Conservation (phyloP, 306 rosid genomes). For the Betula pendula region DNA sequence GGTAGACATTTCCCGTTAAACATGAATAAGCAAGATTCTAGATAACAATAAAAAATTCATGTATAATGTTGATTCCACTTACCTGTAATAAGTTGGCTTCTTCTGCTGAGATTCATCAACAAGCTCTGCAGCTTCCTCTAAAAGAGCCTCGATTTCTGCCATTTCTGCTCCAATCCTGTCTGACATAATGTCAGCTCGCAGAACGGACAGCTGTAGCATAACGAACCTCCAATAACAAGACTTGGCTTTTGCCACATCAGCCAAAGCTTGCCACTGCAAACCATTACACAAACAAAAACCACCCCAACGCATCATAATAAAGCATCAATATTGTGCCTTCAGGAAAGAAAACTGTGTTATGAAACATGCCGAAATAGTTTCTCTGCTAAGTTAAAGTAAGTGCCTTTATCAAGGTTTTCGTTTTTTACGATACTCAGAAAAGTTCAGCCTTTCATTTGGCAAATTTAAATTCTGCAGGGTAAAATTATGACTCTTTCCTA, state of each 20-base stretch:
- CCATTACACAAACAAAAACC: slow-evolving; percentile 12
- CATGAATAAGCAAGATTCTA: not conserved
- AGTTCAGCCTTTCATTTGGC: not conserved
- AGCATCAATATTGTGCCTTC: not conserved
- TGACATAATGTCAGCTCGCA: slow-evolving; percentile 76
- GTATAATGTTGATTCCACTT: slow-evolving; percentile 22
- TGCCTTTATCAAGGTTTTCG: not conserved
- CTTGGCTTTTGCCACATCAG: slow-evolving; percentile 75
- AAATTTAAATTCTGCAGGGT: slow-evolving; percentile 1
- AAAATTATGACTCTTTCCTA: not conserved
- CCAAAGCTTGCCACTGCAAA: slow-evolving; percentile 83
- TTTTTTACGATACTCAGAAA: not conserved
- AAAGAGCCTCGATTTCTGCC: slow-evolving; percentile 78
- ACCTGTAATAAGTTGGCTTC: slow-evolving; percentile 89
- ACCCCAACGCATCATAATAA: not conserved
- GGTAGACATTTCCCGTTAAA: not conserved
- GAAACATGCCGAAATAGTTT: not conserved
- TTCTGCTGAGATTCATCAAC: slow-evolving; percentile 61
- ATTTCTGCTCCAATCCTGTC: slow-evolving; percentile 61
- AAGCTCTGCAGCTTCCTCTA: slow-evolving; percentile 99
- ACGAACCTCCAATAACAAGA: slow-evolving; percentile 92
- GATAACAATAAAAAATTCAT: not conserved
- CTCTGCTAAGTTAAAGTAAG: not conserved
- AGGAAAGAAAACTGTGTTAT: not conserved
- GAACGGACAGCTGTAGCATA: slow-evolving; percentile 74